Evolutionary conservation across 139 green algal species (phyloP), one percentile per base, ranked within the genome.

Genomic region (Picochlorum sp.): DNA sequence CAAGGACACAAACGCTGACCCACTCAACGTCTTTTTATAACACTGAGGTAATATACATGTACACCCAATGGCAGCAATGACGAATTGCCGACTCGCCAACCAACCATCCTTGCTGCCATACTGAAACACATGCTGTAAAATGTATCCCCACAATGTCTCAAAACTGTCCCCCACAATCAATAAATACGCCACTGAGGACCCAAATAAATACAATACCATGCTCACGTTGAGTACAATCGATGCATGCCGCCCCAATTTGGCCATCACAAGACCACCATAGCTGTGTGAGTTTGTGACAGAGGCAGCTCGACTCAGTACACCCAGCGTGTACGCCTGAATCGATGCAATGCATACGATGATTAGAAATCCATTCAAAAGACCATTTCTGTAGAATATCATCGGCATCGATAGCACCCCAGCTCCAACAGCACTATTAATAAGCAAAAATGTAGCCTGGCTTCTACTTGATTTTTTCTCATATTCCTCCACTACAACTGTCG

Each of bases 101-200:
- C 58, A 65, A 16, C 11, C 45, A 34, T 46, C 52, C 3, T 9
- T 16, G 61, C 46, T n/a, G 46, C 28, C 28, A 6, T 7, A 56
- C 46, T 18, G 51, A 54, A 4, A 20, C 37, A 20, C 44, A 49
- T 13, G 46, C 15, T n/a, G 72, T 62, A 41, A 41, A 13, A 41
- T 11, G 14, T 41, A 41, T 41, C 34, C n/a, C 47, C 47, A 54
- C 50, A 91, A 51, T 0, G 75, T 67, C 18, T 61, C 75, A 64
- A 90, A 82, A 28, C 76, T 82, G 60, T 92, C 85, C 0, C 66
- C 83, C 32, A 92, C 60, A 47, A 91, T 91, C 52, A 91, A 76
- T 54, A 88, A 51, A 58, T 89, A 91, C 0, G 84, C 85, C 6
- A 69, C 49, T 20, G 38, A 50, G 52, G 81, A 81, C 0, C 85